These are phyloP conservation scores for Emericellopsis cladophorae DNA, from an alignment of 2,329 filamentous ascomycete genomes.

Conservation along the genomic window DNA sequence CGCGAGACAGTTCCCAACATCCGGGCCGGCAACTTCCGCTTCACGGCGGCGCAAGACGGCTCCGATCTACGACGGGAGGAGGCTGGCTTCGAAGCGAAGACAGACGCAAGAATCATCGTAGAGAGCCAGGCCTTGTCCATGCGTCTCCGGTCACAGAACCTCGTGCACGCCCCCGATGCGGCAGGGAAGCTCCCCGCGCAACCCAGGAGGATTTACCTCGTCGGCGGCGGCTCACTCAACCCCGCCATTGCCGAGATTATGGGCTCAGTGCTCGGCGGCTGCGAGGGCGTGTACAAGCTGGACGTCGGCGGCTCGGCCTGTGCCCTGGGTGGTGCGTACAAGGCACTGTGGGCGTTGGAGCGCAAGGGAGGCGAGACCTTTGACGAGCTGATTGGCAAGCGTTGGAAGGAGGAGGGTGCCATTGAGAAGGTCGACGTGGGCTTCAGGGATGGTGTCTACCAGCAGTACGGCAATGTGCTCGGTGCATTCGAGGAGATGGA, in stretches of 20 bases:
- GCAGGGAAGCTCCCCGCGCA: constrained; percentile 54
- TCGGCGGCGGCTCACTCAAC: constrained; percentile 85
- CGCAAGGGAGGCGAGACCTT: constrained; percentile 59
- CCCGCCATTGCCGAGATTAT: constrained; percentile 75
- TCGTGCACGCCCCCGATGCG: constrained; percentile 46
- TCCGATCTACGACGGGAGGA: constrained; percentile 27
- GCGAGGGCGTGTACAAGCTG: constrained; percentile 82
- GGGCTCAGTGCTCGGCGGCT: constrained; percentile 78
- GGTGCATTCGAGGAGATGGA: constrained; percentile 71
- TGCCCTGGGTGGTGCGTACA: constrained; percentile 86
- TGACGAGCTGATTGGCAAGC: constrained; percentile 69
- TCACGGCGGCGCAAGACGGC: constrained; percentile 44
- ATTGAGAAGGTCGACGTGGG: constrained; percentile 74
- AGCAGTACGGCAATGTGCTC: constrained; percentile 65
- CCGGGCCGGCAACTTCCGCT: constrained; percentile 75
- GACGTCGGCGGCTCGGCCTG: constrained; percentile 94
- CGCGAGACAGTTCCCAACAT: constrained; percentile 95
- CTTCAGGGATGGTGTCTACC: constrained; percentile 62
- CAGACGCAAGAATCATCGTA: constrained; percentile 77
- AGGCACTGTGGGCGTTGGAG: constrained; percentile 87
- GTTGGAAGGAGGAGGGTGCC: constrained; percentile 79
- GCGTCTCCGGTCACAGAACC: constrained; percentile 67
- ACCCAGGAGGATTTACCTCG: constrained; percentile 82
- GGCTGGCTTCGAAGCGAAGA: constrained; percentile 30
- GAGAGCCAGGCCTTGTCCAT: constrained; percentile 93